These are phyloP conservation scores for Linanthus parryae DNA, from an alignment of 148 eudicot genomes.

Conservation along the genomic window DNA sequence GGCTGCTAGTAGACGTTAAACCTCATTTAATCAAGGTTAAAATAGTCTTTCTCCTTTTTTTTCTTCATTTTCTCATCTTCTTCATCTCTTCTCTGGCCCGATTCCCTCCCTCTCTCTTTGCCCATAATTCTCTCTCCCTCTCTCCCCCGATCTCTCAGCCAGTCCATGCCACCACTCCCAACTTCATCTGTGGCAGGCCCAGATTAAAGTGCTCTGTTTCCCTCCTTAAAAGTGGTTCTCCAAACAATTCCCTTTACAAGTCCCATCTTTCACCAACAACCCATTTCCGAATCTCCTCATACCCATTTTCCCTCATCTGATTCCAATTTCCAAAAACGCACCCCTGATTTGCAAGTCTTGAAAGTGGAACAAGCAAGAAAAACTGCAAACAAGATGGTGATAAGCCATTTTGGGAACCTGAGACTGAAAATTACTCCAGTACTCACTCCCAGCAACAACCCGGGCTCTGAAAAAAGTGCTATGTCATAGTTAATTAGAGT, in stretches of 20 bases:
- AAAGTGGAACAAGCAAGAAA: constrained; percentile 43
- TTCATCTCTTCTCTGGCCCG: too few relatives aligned
- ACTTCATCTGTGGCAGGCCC: constrained; percentile 34
- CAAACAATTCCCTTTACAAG: constrained; percentile 4
- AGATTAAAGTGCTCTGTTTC: constrained; percentile 5
- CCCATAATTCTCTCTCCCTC: too few relatives aligned
- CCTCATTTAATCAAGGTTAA: too few relatives aligned
- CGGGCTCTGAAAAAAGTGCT: constrained; percentile 40
- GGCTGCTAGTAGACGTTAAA: too few relatives aligned
- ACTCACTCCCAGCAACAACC: constrained; percentile 50
- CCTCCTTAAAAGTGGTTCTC: constrained; percentile 18
- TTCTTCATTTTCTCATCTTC: too few relatives aligned
- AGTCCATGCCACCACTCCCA: constrained; percentile 28
- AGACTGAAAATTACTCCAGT: constrained; percentile 41
- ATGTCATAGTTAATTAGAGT: constrained; percentile 39
- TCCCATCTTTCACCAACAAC: constrained; percentile 8
- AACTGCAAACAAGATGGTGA: constrained; percentile 33
- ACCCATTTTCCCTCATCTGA: constrained; percentile 24
- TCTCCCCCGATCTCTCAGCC: too few relatives aligned
- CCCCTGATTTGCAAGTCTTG: constrained; percentile 39
- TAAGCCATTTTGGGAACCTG: constrained; percentile 48
- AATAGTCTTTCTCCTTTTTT: too few relatives aligned
- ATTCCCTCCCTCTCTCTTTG: too few relatives aligned
- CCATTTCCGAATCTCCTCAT: constrained; percentile 6
- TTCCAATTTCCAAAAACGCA: constrained; percentile 37